These are phyloP conservation scores for Davidsoniella virescens DNA, from an alignment of 2,329 filamentous ascomycete genomes.

Conservation along the genomic window DNA sequence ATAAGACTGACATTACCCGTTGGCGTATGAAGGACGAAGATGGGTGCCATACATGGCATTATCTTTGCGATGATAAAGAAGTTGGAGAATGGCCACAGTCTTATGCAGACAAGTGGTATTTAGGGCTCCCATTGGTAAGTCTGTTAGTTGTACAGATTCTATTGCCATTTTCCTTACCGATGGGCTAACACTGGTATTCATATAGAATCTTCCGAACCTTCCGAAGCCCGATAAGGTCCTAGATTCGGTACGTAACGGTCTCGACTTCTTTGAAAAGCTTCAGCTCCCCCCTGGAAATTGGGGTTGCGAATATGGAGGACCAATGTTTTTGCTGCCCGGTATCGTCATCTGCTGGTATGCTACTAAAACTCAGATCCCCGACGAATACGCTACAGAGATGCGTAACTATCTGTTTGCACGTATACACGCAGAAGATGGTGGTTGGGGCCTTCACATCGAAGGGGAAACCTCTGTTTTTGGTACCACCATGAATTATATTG, in stretches of 20 bases:
- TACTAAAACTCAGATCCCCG: slow-evolving; percentile 72
- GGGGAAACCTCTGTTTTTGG: slow-evolving; percentile 86
- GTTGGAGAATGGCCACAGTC: slow-evolving; percentile 68
- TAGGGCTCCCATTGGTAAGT: slow-evolving; percentile 62
- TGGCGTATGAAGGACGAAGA: slow-evolving; percentile 71
- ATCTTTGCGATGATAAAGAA: slow-evolving; percentile 59
- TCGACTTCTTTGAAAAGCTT: slow-evolving; percentile 76
- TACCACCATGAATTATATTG: slow-evolving; percentile 73
- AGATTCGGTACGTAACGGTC: slow-evolving; percentile 64
- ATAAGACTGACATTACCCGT: slow-evolving; percentile 59
- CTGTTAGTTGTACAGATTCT: background rate
- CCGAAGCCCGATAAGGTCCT: slow-evolving; percentile 55
- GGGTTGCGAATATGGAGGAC: slow-evolving; percentile 94
- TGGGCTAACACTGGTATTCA: slow-evolving; percentile 4
- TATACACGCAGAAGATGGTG: slow-evolving; percentile 75
- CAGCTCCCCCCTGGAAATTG: slow-evolving; percentile 84
- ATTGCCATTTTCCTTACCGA: background rate
- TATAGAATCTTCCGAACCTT: slow-evolving; percentile 57
- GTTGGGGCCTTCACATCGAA: slow-evolving; percentile 93
- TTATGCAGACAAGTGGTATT: slow-evolving; percentile 72
- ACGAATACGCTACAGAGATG: slow-evolving; percentile 69
- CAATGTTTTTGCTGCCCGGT: slow-evolving; percentile 86
- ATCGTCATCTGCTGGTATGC: slow-evolving; percentile 75
- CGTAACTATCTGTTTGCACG: slow-evolving; percentile 81
- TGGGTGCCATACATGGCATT: slow-evolving; percentile 88